Evolutionary conservation across 2,329 filamentous ascomycete species (phyloP).

Genomic region (Dendrostoma leiphaemia): DNA sequence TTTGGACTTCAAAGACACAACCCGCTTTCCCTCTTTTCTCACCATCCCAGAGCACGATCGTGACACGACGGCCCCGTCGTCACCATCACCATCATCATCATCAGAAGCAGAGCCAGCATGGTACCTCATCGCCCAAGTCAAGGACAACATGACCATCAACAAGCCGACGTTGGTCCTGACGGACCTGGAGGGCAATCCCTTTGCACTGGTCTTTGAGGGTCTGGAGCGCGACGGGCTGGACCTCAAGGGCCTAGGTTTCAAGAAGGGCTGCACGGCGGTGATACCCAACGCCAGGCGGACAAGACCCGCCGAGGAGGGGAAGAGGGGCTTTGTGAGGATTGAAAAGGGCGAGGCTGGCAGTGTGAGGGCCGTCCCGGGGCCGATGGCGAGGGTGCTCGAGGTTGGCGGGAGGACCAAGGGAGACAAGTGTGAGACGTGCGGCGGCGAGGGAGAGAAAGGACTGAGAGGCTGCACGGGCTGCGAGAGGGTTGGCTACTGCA

Average conservation of each 20-base stretch:
- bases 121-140: conserved; percentile 44
- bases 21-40: conserved; percentile 33
- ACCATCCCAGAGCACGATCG: conserved; percentile 6
- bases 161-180: conserved; percentile 46
- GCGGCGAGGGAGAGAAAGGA: conserved; percentile 25
- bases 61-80: neutral
- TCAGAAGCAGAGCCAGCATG: conserved; percentile 20
- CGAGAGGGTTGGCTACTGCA: conserved; percentile 42
- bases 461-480: conserved; percentile 43
- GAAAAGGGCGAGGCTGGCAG: conserved; percentile 28
- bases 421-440: conserved; percentile 27
- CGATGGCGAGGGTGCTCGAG: conserved; percentile 29
- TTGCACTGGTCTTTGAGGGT: conserved; percentile 46
- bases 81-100: neutral
- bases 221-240: conserved; percentile 32
- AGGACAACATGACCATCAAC: conserved; percentile 47
- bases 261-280: conserved; percentile 38
- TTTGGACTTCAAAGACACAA: conserved; percentile 32
- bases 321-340: conserved; percentile 38
- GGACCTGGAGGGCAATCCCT: conserved; percentile 37
- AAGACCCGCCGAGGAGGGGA: conserved; percentile 32
- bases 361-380: conserved; percentile 34
- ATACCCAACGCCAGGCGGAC: conserved; percentile 34
- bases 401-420: conserved; percentile 24
- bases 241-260: conserved; percentile 30